Evolutionary conservation across 441 rosid genomes (phyloP).

Genomic region (Brassica hybrid): DNA sequence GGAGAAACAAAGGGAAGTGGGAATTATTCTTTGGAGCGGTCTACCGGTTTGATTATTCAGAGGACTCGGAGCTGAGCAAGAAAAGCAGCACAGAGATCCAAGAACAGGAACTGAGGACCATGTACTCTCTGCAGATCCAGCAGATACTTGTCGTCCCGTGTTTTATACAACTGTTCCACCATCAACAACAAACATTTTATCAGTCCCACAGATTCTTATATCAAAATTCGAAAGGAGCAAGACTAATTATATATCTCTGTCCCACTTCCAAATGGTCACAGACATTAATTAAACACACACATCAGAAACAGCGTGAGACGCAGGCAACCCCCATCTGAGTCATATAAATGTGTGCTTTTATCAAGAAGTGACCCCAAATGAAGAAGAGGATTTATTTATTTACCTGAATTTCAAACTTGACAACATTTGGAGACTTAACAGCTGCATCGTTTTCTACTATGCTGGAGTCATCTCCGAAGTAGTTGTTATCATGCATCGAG

Average conservation of each 20-base stretch:
- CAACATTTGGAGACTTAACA: constrained; percentile 61
- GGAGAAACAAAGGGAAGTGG: neutral
- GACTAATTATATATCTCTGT: neutral
- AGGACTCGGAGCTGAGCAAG: constrained; percentile 96
- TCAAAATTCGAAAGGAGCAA: neutral
- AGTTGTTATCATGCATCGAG: constrained; percentile 50
- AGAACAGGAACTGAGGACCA: constrained; percentile 91
- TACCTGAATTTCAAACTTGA: constrained; percentile 98
- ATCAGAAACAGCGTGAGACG: neutral
- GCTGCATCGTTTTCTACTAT: constrained; percentile 64
- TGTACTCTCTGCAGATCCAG: constrained; percentile 93
- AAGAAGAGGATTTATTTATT: constrained; percentile 38
- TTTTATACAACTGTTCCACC: constrained; percentile 59
- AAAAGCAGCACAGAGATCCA: constrained; percentile 98
- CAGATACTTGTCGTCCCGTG: constrained; percentile 92
- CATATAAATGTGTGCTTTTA: neutral
- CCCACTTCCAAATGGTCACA: neutral
- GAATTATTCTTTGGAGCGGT: constrained; percentile 26
- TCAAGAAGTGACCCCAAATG: constrained; percentile 4
- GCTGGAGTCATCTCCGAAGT: constrained; percentile 76
- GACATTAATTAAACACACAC: neutral
- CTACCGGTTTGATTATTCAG: constrained; percentile 30
- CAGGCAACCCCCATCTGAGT: neutral
- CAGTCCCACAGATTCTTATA: neutral
- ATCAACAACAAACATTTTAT: constrained; percentile 22